Base-by-base conservation (phyloP, 2,329 filamentous ascomycete species). In the Talaromyces atroroseus region DNA sequence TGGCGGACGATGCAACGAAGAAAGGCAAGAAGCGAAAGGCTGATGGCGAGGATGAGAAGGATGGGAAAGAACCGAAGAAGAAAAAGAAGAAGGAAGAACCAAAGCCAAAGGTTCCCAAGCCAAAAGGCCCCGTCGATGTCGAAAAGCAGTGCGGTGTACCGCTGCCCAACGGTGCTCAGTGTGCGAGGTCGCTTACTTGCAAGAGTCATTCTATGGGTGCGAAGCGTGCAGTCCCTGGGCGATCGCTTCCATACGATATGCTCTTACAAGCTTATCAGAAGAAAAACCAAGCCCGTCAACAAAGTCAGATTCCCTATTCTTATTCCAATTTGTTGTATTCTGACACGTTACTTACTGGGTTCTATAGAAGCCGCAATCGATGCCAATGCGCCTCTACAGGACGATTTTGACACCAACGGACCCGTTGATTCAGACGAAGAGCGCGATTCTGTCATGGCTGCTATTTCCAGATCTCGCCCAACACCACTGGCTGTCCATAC, bases 281-380 rank as follows among this genome's bases (percentile, higher is more conserved):
- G 81, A 97, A 96, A 80, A 99, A 99, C 66, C 94, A 97, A 72
- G 94, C 94, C 21, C 95, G 96, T 68, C 90, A 96, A 76, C 94
- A 97, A 73, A 95, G 90, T 92, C 80, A 75, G 87, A 81, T 18
- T 26, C 44, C 47, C 29, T 20, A 36, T 36, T 3, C 32, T 36
- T 36, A 14, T 46, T 16, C 2, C 46, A 12, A 32, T 42, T 59
- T 59, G 18, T 59, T 48, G 26, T 12, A 8, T 52, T 12, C 51
- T 44, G 10, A 45, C 38, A 42, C 1, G 23, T 29, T 55, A 38
- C 57, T 57, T 53, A 54, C 61, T 64, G 36, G 62, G 56, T 5
- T 54, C 57, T 69, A 66, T 70, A 94, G 90, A 96, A 76, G 92
- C 92, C 36, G 91, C 92, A 38, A 88, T 99, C 63, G 92, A 97